phyloP scores from a whole-genome alignment of 306 rosid genomes.

The Styphnolobium japonicum region DNA sequence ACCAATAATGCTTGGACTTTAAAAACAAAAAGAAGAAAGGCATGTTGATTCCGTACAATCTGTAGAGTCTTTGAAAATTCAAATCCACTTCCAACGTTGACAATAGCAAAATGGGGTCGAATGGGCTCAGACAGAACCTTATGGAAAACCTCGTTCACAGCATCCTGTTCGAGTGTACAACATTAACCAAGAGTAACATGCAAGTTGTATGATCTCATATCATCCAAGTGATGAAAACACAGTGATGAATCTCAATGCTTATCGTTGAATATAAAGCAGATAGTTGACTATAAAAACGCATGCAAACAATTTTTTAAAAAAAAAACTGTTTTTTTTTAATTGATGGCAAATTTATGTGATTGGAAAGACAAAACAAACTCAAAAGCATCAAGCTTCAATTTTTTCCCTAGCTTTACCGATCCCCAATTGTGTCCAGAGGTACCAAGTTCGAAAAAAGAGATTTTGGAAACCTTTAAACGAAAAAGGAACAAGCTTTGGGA shows the following conservation, averaged over 20 bases:
- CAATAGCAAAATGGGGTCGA: conserved; percentile 67
- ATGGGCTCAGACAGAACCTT: conserved; percentile 72
- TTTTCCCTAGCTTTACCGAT: neutral
- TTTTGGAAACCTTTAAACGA: neutral
- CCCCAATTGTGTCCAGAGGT: neutral
- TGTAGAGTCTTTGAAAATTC: conserved; percentile 16
- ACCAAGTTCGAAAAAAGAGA: neutral
- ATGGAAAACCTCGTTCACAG: conserved; percentile 55
- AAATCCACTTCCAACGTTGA: conserved; percentile 54
- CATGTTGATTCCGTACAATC: conserved; percentile 42
- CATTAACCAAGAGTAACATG: neutral
- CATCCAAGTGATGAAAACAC: neutral
- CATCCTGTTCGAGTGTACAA: conserved; percentile 40
- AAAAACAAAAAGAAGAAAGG: neutral
- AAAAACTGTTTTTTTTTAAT: neutral
- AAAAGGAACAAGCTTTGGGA: neutral
- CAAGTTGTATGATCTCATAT: neutral
- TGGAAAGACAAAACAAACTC: neutral
- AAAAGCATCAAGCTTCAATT: neutral
- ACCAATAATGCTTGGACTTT: neutral
- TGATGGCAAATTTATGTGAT: neutral
- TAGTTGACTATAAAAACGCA: neutral
- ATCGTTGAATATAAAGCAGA: neutral
- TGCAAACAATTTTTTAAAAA: neutral
- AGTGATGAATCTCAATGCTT: neutral